phyloP scores from a whole-genome alignment of 1,284 basidiomycete species.

The Pyrrhoderma noxium region DNA sequence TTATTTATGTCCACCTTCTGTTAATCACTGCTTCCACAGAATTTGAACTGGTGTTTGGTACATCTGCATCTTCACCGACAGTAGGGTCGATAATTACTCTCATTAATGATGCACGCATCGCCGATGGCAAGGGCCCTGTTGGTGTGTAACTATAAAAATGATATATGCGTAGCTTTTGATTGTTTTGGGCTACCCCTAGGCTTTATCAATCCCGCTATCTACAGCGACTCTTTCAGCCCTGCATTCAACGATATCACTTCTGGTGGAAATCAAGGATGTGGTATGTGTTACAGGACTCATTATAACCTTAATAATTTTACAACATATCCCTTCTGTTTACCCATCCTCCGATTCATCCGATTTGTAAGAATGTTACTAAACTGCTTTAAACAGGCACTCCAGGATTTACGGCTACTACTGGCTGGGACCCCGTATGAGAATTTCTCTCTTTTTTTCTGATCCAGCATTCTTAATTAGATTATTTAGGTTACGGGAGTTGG shows the following conservation, averaged over 20 bases:
- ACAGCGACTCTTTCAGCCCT: constrained; percentile 22
- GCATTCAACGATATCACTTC: constrained; percentile 32
- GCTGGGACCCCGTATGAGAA: constrained; percentile 18
- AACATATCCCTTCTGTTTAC: neutral
- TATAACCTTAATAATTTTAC: too few relatives aligned
- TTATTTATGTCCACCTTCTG: neutral
- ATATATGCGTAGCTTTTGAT: constrained; percentile 11
- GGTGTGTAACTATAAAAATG: constrained; percentile 15
- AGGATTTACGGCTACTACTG: constrained; percentile 16
- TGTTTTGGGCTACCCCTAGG: constrained; percentile 18
- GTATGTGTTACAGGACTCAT: too few relatives aligned
- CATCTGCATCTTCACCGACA: constrained; percentile 36
- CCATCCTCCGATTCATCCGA: neutral
- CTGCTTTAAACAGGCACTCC: constrained; percentile 9
- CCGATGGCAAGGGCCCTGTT: constrained; percentile 30
- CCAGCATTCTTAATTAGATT: neutral
- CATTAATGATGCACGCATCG: constrained; percentile 42
- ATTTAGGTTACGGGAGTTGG: constrained; percentile 17
- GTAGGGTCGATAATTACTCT: constrained; percentile 39
- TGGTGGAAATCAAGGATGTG: constrained; percentile 29
- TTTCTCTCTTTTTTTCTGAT: neutral
- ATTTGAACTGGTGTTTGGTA: constrained; percentile 28
- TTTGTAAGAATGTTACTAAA: neutral
- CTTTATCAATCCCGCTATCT: constrained; percentile 34
- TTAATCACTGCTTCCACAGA: constrained; percentile 11